Evolutionary conservation across 2,329 filamentous ascomycete species (phyloP).

Genomic region (Colletotrichum scovillei): DNA sequence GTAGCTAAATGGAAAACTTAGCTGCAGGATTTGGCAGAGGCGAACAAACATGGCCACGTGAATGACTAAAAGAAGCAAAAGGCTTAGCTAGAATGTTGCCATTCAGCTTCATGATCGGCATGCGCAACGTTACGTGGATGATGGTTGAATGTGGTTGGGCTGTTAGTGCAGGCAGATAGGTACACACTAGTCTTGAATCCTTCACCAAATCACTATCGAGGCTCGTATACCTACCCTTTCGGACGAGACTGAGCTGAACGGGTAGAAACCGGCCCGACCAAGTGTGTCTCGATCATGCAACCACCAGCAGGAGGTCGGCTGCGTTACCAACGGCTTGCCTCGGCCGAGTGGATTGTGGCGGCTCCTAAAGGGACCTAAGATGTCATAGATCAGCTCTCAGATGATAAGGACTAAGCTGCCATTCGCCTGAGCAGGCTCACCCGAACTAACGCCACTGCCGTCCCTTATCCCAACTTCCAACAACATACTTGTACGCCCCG

Average conservation of each 20-base stretch:
- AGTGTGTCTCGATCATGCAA: background rate
- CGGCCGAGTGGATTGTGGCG: background rate
- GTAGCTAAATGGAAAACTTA: too few species aligned
- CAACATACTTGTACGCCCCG: background rate
- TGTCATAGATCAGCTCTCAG: background rate
- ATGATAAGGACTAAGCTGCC: background rate
- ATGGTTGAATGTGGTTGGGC: background rate
- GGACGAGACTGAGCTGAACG: background rate
- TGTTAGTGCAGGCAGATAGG: background rate
- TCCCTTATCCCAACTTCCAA: background rate
- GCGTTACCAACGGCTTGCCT: background rate
- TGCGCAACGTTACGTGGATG: background rate
- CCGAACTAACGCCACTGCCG: background rate
- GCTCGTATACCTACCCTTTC: background rate
- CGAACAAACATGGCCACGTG: background rate
- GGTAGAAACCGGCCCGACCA: background rate
- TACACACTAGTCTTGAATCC: background rate
- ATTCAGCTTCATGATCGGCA: background rate
- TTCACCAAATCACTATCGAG: background rate
- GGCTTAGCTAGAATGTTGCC: background rate
- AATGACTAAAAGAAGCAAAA: background rate
- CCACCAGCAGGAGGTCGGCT: background rate
- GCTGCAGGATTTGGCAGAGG: background rate
- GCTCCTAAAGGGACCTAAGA: background rate
- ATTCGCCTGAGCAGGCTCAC: background rate